Percentiles rank a stretch among this genome's conserved stretches.
Conservation (phyloP, 1,284 basidiomycete genomes). For the Macrocybe sp. region DNA sequence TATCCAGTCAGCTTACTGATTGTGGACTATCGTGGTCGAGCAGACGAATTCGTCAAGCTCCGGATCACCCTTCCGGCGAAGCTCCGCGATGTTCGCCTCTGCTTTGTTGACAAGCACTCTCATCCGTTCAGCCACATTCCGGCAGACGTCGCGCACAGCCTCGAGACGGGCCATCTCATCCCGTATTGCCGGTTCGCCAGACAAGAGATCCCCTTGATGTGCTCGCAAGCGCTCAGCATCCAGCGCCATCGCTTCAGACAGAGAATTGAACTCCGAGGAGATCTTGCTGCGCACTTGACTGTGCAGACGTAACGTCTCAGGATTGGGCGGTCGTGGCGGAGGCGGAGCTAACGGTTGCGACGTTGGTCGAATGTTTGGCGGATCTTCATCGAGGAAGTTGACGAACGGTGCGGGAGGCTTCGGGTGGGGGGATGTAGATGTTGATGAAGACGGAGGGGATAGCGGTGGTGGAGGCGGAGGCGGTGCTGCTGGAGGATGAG, state of each 20-base stretch:
- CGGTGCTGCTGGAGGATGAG: neutral
- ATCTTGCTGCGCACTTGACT: slow-evolving; percentile 76
- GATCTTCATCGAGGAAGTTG: slow-evolving; percentile 50
- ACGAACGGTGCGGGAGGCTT: slow-evolving; percentile 16
- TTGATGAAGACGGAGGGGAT: slow-evolving; percentile 7
- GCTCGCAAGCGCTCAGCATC: slow-evolving; percentile 76
- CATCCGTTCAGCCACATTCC: slow-evolving; percentile 67
- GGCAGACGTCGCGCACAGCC: slow-evolving; percentile 93
- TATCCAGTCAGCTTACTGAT: slow-evolving; percentile 66
- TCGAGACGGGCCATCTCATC: slow-evolving; percentile 96
- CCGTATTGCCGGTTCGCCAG: slow-evolving; percentile 87
- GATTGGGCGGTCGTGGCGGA: slow-evolving; percentile 87
- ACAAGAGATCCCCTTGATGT: slow-evolving; percentile 79
- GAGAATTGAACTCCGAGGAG: slow-evolving; percentile 58
- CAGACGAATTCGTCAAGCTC: slow-evolving; percentile 94
- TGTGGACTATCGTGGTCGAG: slow-evolving; percentile 91
- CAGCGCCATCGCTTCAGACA: slow-evolving; percentile 60
- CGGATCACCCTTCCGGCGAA: slow-evolving; percentile 72
- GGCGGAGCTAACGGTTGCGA: slow-evolving; percentile 30
- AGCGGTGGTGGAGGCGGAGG: slow-evolving; percentile 2
- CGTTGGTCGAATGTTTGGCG: slow-evolving; percentile 18
- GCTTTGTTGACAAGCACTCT: slow-evolving; percentile 57
- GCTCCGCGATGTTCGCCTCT: slow-evolving; percentile 63
- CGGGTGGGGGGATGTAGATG: slow-evolving; percentile 8
- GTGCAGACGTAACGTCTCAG: slow-evolving; percentile 83